Percentiles rank a stretch among this genome's conserved stretches.
These are phyloP conservation scores for Fusarium tuaranense DNA, from an alignment of 2,329 filamentous ascomycete species.

Conservation along the genomic window DNA sequence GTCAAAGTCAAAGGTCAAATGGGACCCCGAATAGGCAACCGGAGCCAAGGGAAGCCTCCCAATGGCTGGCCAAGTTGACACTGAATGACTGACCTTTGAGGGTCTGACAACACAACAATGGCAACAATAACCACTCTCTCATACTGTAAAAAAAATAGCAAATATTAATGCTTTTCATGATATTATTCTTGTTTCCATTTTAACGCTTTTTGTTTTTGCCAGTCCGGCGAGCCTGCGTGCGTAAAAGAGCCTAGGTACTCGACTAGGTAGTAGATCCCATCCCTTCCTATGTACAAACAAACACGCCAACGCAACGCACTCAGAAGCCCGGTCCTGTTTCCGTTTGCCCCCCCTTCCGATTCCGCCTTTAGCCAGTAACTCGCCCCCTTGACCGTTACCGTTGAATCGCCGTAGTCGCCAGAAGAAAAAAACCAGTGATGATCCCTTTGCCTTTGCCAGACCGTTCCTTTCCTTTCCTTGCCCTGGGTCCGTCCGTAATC, in stretches of 20 bases:
- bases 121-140: background rate
- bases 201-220: slow-evolving; percentile 31
- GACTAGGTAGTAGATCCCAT: slow-evolving; percentile 10
- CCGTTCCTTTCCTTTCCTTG: slow-evolving; percentile 31
- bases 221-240: slow-evolving; percentile 17
- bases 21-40: slow-evolving; percentile 5
- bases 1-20: slow-evolving; percentile 15
- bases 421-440: slow-evolving; percentile 26
- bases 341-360: slow-evolving; percentile 30
- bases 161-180: background rate
- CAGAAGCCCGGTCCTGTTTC: slow-evolving; percentile 38
- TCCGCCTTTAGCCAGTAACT: slow-evolving; percentile 18
- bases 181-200: slow-evolving; percentile 34
- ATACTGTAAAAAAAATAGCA: background rate
- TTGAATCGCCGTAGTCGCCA: slow-evolving; percentile 35
- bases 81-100: background rate
- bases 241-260: slow-evolving; percentile 15
- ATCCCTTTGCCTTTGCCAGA: slow-evolving; percentile 27
- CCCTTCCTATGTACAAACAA: slow-evolving; percentile 33
- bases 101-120: background rate
- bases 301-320: slow-evolving; percentile 25
- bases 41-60: background rate
- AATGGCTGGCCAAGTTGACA: background rate
- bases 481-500: slow-evolving; percentile 36
- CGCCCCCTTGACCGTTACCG: slow-evolving; percentile 24